phyloP scores from a whole-genome alignment of 129 eudicot species.

The Tagetes patula region DNA sequence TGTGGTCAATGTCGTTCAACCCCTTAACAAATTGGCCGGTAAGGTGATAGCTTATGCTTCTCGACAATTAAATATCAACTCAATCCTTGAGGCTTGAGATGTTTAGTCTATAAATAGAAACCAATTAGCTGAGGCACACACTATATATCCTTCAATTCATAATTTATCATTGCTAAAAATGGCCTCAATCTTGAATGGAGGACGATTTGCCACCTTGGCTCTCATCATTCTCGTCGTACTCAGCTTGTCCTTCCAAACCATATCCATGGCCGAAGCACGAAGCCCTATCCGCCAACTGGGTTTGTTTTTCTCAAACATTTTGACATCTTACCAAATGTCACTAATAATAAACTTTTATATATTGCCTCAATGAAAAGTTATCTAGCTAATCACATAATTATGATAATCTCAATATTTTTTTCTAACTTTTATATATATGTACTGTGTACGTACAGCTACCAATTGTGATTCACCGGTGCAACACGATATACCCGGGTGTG shows the following conservation, averaged over 20 bases:
- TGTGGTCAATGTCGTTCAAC: too few relatives aligned
- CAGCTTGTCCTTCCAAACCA: neutral
- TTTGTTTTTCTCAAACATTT: neutral
- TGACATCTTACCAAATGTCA: neutral
- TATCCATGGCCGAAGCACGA: neutral
- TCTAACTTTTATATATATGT: neutral
- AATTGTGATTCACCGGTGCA: conserved; percentile 22
- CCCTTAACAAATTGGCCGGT: too few relatives aligned
- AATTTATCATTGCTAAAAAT: neutral
- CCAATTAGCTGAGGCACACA: neutral
- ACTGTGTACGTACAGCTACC: conserved; percentile 14
- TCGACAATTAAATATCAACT: too few relatives aligned
- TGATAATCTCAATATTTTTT: neutral
- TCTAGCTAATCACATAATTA: too few relatives aligned
- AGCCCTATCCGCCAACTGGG: conserved; percentile 2
- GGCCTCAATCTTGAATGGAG: neutral
- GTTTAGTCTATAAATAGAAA: conserved; percentile 10
- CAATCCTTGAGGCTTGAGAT: too few relatives aligned
- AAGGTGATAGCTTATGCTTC: too few relatives aligned
- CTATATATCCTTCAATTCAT: neutral
- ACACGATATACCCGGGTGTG: neutral
- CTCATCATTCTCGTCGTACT: neutral
- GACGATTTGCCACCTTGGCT: neutral
- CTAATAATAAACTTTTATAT: neutral
- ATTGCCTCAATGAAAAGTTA: too few relatives aligned